Percentiles rank a stretch among this genome's conserved stretches.
Conservation (phyloP, 352 stramenopile genomes). For the Globisporangium abappressorium region DNA sequence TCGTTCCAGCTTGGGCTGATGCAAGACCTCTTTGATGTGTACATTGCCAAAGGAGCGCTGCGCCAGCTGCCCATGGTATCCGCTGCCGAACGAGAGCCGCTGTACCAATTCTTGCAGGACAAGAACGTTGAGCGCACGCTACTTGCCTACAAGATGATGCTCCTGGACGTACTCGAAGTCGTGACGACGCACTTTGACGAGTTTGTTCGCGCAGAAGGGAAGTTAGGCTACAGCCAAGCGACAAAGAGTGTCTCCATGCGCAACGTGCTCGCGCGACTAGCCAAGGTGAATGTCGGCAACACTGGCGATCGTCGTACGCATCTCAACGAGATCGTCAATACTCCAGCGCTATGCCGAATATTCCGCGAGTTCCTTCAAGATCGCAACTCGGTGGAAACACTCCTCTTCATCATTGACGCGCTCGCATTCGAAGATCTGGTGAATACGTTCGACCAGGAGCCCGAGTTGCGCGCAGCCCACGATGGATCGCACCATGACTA, state of each 20-base stretch:
- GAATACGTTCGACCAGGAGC: constrained; percentile 35
- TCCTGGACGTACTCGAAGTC: constrained; percentile 57
- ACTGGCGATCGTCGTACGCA: constrained; percentile 42
- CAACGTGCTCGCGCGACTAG: constrained; percentile 53
- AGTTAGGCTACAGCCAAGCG: constrained; percentile 35
- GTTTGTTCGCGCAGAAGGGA: constrained; percentile 38
- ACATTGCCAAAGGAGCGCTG: constrained; percentile 35
- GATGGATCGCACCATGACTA: constrained; percentile 49
- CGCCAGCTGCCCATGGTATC: constrained; percentile 55
- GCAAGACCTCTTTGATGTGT: constrained; percentile 58
- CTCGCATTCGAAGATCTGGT: constrained; percentile 65
- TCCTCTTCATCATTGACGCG: constrained; percentile 68
- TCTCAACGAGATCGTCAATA: constrained; percentile 52
- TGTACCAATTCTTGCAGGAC: constrained; percentile 46
- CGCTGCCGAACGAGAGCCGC: constrained; percentile 37
- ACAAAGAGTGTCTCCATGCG: constrained; percentile 41
- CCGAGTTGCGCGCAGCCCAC: constrained; percentile 15
- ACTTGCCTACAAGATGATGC: constrained; percentile 57
- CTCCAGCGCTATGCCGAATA: constrained; percentile 42
- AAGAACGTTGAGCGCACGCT: constrained; percentile 39
- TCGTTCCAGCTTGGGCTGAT: constrained; percentile 61
- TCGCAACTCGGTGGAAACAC: constrained; percentile 53
- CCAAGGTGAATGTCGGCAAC: constrained; percentile 33
- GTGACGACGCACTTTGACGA: constrained; percentile 57
- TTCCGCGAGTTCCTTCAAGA: constrained; percentile 58